phyloP scores from a whole-genome alignment of 768 basidiomycete species.

The Termitomyces sp. region DNA sequence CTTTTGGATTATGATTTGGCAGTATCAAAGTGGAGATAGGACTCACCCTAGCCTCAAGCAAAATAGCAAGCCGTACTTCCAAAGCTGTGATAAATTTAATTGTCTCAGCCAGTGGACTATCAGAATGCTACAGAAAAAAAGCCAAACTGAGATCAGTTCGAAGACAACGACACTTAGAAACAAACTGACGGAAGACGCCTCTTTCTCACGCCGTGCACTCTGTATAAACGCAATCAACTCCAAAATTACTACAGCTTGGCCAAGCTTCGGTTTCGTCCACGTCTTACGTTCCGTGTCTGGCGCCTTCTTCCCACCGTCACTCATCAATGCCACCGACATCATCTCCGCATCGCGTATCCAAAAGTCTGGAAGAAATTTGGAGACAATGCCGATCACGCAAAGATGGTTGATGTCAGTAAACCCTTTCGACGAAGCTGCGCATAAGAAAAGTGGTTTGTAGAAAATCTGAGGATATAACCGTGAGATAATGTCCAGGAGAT shows the following conservation, averaged over 20 bases:
- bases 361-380: slow-evolving; percentile 54
- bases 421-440: slow-evolving; percentile 63
- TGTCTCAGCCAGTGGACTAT: slow-evolving; percentile 25
- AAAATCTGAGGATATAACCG: slow-evolving; percentile 56
- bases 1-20: neutral
- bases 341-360: slow-evolving; percentile 73
- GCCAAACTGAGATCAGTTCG: neutral
- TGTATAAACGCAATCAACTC: slow-evolving; percentile 59
- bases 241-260: slow-evolving; percentile 57
- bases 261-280: slow-evolving; percentile 52
- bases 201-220: slow-evolving; percentile 36
- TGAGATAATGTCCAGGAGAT: slow-evolving; percentile 49
- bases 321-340: slow-evolving; percentile 67
- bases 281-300: slow-evolving; percentile 9
- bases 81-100: slow-evolving; percentile 49
- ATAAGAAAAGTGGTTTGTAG: slow-evolving; percentile 69
- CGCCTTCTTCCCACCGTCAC: slow-evolving; percentile 30
- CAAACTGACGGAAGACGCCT: slow-evolving; percentile 33
- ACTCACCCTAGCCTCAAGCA: slow-evolving; percentile 56
- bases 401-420: slow-evolving; percentile 57
- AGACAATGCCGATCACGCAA: slow-evolving; percentile 45
- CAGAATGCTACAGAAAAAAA: slow-evolving; percentile 17
- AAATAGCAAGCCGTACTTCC: slow-evolving; percentile 50
- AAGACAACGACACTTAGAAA: neutral
- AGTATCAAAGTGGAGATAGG: neutral